Evolutionary conservation across 805 yeast genomes (phyloP).

Genomic region (Komagataella kurtzmanii): DNA sequence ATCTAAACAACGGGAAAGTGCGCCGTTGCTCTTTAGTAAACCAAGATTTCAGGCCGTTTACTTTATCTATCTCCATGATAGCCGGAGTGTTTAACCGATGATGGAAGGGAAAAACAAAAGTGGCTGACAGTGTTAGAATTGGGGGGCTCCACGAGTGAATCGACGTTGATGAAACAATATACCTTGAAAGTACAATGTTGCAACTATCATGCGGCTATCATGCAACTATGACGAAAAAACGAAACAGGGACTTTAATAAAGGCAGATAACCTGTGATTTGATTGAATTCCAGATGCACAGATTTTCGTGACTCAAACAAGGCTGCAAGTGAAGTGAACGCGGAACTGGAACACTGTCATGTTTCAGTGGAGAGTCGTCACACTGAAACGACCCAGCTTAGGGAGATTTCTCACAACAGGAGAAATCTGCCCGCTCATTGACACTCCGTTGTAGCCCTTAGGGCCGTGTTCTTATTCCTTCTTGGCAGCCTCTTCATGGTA

Average conservation of each 20-base stretch:
- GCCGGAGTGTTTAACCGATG: neutral
- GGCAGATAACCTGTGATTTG: too few species aligned
- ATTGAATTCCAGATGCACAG: neutral
- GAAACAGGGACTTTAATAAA: neutral
- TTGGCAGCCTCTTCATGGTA: neutral
- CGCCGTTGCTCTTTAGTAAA: neutral
- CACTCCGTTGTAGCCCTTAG: too few species aligned
- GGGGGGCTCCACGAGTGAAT: neutral
- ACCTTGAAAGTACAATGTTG: neutral
- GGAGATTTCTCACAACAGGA: too few species aligned
- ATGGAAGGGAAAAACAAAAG: neutral
- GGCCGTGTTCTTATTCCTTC: too few species aligned
- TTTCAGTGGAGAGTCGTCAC: neutral
- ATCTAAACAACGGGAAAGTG: neutral
- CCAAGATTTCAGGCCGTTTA: neutral
- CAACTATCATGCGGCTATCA: neutral
- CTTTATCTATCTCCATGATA: neutral
- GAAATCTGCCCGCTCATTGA: too few species aligned
- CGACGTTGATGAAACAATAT: neutral
- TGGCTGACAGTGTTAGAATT: neutral
- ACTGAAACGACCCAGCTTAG: too few species aligned
- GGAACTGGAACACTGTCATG: neutral
- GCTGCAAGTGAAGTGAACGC: neutral
- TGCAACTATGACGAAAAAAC: neutral
- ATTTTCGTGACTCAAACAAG: neutral